Evolutionary conservation across 345 rosid genomes (phyloP).

Genomic region (Citrus unshiu): DNA sequence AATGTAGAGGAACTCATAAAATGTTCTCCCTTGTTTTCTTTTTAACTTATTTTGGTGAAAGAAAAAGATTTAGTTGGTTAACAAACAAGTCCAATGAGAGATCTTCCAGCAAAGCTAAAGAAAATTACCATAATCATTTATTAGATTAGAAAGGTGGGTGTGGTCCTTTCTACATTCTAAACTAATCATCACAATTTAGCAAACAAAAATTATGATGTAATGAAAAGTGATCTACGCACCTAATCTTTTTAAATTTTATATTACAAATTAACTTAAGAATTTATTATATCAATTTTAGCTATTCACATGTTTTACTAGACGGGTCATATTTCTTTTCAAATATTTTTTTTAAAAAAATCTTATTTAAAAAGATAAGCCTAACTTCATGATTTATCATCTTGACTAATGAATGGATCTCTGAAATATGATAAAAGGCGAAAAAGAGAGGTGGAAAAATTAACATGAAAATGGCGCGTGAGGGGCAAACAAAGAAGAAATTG

Average conservation of each 20-base stretch:
- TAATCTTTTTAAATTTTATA: not conserved
- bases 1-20: not conserved
- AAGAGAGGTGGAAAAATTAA: not conserved
- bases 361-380: too few relatives aligned
- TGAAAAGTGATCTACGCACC: not conserved
- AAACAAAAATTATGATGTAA: not conserved
- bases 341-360: too few relatives aligned
- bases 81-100: not conserved
- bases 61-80: not conserved
- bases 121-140: not conserved
- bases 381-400: too few relatives aligned
- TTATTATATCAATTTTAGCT: too few relatives aligned
- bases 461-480: constrained; percentile 30
- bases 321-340: too few relatives aligned
- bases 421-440: not conserved
- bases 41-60: not conserved
- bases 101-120: not conserved
- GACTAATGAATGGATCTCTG: too few relatives aligned
- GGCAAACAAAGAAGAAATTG: too few relatives aligned
- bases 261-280: not conserved
- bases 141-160: not conserved
- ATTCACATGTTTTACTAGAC: too few relatives aligned
- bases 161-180: not conserved
- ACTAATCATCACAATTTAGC: not conserved
- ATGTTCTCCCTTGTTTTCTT: not conserved